These are phyloP conservation scores for Elongisporangium undulatum DNA, from an alignment of 352 stramenopile species.

Conservation along the genomic window DNA sequence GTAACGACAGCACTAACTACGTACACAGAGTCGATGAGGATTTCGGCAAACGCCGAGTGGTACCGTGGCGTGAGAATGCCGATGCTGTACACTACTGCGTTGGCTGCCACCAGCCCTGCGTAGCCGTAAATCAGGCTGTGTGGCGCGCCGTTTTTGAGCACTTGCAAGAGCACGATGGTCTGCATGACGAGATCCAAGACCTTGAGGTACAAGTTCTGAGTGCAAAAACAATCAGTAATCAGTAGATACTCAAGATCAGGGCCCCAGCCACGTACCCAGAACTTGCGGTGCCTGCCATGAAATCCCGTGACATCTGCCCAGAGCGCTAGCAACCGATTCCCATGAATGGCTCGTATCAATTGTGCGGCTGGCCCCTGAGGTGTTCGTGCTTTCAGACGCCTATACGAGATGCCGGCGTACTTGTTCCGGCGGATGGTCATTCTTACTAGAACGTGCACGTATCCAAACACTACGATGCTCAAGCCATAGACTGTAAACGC, in stretches of 20 bases:
- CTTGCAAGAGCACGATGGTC: conserved; percentile 15
- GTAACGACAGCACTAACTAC: neutral
- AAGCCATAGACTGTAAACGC: conserved; percentile 6
- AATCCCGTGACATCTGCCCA: conserved; percentile 14
- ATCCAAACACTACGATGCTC: conserved; percentile 6
- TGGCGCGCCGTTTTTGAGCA: conserved; percentile 30
- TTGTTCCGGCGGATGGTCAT: conserved; percentile 3
- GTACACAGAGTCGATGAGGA: conserved; percentile 18
- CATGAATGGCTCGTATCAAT: no score
- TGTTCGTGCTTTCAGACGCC: neutral
- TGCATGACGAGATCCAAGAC: conserved; percentile 20
- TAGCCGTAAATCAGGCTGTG: conserved; percentile 12
- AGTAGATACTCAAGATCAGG: no score
- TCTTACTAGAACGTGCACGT: conserved; percentile 12
- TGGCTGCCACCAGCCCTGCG: conserved; percentile 9
- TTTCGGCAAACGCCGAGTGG: conserved; percentile 15
- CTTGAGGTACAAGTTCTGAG: conserved; percentile 37
- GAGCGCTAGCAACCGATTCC: neutral
- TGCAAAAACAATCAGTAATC: conserved; percentile 8
- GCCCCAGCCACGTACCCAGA: conserved; percentile 36
- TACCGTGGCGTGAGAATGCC: conserved; percentile 7
- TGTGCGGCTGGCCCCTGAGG: no score
- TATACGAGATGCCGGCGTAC: neutral
- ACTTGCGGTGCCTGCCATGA: conserved; percentile 30
- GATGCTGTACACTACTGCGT: conserved; percentile 10